Conservation (phyloP, 1,284 basidiomycete genomes). For the Hortiboletus rubellus region DNA sequence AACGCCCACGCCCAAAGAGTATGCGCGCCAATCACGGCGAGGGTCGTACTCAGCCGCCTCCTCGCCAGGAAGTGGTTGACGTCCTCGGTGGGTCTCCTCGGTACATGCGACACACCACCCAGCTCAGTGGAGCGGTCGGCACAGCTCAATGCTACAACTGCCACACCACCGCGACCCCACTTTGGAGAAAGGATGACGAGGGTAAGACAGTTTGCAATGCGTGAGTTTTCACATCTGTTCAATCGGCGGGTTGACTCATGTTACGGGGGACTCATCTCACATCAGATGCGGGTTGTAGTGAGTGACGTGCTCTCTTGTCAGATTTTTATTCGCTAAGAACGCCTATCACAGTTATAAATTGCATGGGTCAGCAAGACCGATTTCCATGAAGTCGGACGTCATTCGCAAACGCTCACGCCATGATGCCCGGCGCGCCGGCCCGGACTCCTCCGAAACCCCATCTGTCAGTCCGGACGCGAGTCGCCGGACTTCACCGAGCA, state of each 20-base stretch:
- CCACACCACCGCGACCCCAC: constrained; percentile 86
- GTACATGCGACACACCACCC: constrained; percentile 23
- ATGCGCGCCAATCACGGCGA: constrained; percentile 76
- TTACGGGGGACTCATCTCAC: not conserved
- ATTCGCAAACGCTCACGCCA: constrained; percentile 80
- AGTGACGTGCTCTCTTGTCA: constrained; percentile 31
- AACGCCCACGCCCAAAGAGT: constrained; percentile 79
- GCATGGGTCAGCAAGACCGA: constrained; percentile 76
- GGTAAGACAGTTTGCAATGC: constrained; percentile 92
- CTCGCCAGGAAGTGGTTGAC: constrained; percentile 54
- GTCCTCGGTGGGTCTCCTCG: constrained; percentile 48
- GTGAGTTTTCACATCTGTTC: constrained; percentile 45
- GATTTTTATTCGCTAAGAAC: constrained; percentile 8
- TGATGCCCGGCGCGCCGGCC: constrained; percentile 58
- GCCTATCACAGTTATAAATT: constrained; percentile 61
- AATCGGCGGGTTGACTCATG: constrained; percentile 12
- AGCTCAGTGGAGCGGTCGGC: constrained; percentile 32
- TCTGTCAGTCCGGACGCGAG: constrained; percentile 72
- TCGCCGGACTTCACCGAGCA: constrained; percentile 66
- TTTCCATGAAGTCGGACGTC: constrained; percentile 84
- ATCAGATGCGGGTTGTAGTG: constrained; percentile 53
- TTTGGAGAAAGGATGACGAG: constrained; percentile 90
- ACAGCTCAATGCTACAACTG: constrained; percentile 85
- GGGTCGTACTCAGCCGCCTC: constrained; percentile 51
- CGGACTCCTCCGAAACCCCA: constrained; percentile 39